Conservation (phyloP, 371 early-diverging fungal genomes). For the Apophysomyces elegans region DNA sequence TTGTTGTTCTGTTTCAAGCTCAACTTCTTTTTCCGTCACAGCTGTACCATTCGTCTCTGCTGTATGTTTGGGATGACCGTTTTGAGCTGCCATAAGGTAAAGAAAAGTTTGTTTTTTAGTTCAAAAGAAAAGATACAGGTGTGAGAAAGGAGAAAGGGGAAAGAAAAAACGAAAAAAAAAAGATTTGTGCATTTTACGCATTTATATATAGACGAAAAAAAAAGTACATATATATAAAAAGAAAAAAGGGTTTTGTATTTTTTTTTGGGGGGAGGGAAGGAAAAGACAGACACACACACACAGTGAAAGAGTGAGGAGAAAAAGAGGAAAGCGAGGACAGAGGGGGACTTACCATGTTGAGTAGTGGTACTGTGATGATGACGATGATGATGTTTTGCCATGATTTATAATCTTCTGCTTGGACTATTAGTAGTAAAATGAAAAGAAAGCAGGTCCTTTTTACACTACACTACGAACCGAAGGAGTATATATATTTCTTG, state of each 20-base stretch:
- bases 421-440: not conserved
- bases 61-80: conserved; percentile 3
- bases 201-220: too few species aligned
- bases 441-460: not conserved
- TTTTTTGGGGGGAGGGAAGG: not conserved
- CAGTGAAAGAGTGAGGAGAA: not conserved
- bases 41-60: conserved; percentile 2
- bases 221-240: not conserved
- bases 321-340: not conserved
- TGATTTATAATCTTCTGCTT: not conserved
- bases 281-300: too few species aligned
- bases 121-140: conserved; percentile 5
- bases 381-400: conserved; percentile 3
- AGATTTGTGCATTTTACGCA: not conserved
- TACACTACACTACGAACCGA: not conserved
- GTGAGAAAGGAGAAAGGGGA: conserved; percentile 3
- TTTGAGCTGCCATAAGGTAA: conserved; percentile 4
- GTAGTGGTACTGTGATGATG: conserved; percentile 11
- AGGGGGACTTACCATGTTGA: conserved; percentile 32
- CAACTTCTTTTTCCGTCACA: not conserved
- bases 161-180: not conserved
- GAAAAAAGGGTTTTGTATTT: not conserved
- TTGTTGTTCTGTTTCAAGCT: conserved; percentile 5
- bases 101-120: not conserved
- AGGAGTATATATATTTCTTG: not conserved